Percentiles rank a stretch among this genome's conserved stretches.
phyloP scores from a whole-genome alignment of 2,329 filamentous ascomycete genomes.

The Dendryphion nanum region DNA sequence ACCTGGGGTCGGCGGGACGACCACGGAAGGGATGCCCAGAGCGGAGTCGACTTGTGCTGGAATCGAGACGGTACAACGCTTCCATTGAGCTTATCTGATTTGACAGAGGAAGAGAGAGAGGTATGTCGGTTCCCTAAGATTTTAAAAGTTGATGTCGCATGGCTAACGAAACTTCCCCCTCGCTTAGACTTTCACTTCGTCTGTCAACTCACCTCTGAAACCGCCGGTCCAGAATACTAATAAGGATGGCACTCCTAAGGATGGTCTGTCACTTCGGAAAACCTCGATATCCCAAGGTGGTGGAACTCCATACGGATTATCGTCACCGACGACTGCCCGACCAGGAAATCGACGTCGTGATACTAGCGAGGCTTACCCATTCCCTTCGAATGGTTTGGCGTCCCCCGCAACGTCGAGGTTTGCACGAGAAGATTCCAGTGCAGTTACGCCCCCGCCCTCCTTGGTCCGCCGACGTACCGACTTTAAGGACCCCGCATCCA shows the following conservation, averaged over 20 bases:
- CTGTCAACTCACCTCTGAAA: constrained; percentile 93
- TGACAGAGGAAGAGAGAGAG: constrained; percentile 68
- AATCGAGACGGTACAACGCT: constrained; percentile 67
- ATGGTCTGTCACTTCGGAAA: constrained; percentile 68
- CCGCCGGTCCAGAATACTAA: constrained; percentile 66
- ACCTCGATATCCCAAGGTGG: constrained; percentile 74
- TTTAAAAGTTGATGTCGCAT: constrained; percentile 1
- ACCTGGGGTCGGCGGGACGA: constrained; percentile 80
- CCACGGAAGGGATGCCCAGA: constrained; percentile 63
- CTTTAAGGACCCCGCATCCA: constrained; percentile 51
- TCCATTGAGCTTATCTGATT: constrained; percentile 70
- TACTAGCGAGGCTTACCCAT: constrained; percentile 69
- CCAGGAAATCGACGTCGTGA: constrained; percentile 80
- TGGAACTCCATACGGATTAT: constrained; percentile 63
- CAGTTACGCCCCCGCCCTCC: constrained; percentile 60
- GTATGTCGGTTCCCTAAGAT: constrained; percentile 42
- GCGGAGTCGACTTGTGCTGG: constrained; percentile 93
- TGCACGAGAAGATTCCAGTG: constrained; percentile 62
- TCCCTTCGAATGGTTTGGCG: constrained; percentile 49
- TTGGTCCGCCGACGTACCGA: constrained; percentile 63
- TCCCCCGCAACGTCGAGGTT: constrained; percentile 65
- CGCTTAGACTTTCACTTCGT: constrained; percentile 70
- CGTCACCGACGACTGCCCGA: constrained; percentile 71
- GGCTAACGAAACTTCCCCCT: constrained; percentile 16
- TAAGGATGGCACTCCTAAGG: constrained; percentile 61